A percentile compares a stretch with the other conserved stretches of the same genome.
Evolutionary conservation across 2,329 filamentous ascomycete genomes (phyloP).

Genomic region (Cordyceps militaris): DNA sequence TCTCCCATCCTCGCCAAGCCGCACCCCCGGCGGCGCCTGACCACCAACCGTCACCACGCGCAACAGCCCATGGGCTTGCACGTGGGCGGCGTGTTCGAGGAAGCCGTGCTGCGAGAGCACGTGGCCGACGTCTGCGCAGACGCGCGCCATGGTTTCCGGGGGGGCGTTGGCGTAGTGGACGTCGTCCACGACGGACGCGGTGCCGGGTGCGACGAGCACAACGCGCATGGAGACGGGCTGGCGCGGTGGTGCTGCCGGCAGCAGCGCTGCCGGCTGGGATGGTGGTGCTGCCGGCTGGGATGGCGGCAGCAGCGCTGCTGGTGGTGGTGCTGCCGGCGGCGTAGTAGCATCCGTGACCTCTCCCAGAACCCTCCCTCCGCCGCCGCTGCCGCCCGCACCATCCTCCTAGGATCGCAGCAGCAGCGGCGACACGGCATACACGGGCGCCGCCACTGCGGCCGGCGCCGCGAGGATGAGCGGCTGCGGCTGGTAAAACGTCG

Average conservation of each 20-base stretch:
- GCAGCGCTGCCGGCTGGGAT: neutral
- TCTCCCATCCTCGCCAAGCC: neutral
- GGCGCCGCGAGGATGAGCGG: neutral
- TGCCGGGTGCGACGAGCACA: neutral
- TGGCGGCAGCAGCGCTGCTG: neutral
- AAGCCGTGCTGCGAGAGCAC: constrained; percentile 6
- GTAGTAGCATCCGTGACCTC: neutral
- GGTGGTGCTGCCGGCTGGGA: neutral
- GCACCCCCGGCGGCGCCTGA: neutral
- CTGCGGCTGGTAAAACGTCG: neutral
- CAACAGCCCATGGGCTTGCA: neutral
- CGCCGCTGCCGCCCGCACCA: neutral
- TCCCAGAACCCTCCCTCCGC: neutral
- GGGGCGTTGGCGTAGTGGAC: constrained; percentile 4
- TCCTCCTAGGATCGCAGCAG: neutral
- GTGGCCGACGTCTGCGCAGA: neutral
- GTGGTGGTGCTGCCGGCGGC: neutral
- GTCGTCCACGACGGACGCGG: neutral
- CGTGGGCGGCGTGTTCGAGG: neutral
- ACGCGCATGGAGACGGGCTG: constrained; percentile 3
- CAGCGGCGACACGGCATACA: neutral
- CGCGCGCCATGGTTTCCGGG: neutral
- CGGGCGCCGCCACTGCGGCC: neutral
- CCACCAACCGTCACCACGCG: neutral
- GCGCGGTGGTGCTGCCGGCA: neutral